Base-by-base conservation (phyloP, 495 filamentous ascomycete species). In the Aspergillus ostianus region DNA sequence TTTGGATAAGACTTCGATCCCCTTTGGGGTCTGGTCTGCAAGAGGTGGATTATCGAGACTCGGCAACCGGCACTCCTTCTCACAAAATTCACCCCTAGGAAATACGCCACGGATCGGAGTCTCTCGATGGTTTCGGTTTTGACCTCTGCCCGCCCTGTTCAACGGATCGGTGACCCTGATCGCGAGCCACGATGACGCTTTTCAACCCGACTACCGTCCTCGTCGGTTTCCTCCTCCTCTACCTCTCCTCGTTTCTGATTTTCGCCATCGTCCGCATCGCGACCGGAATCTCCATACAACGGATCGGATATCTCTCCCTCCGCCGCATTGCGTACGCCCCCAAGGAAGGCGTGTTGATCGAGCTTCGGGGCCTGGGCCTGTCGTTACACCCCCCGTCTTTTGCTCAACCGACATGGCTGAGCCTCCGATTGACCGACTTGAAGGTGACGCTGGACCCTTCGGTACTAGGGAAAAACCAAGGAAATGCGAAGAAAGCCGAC, bases 351-450 rank as follows among this genome's bases (percentile, higher is more conserved):
- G 69, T 97, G 58, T 88, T 88, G 62, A 85, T 99, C 67, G 90
- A 98, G 72, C 86, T 98, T 47, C 87, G 94, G 44, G 91, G 92
- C 47, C 78, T 98, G 45, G 92, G 94, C 21, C 79, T 98, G 51
- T 87, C 90, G 45, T 66, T 97, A 62, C 94, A 98, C 73, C 86
- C 92, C 9, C 93, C 94, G 8, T 96, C 94, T 17, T 98, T 98
- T 71, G 90, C 92, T 19, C 92, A 97, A 70, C 93, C 94, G 51
- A 97, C 95, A 73, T 99, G 94, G 94, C 75, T 97, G 60, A 97
- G 91, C 66, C 80, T 99, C 41, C 89, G 92, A 21, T 74, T 98
- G 52, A 87, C 85, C 57, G 93, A 96, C 60, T 74, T 97, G 41
- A 88, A 84, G 48, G 79, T 98, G n/a, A 92, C 90, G 0, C 68